A percentile compares a stretch with the other conserved stretches of the same genome.
phyloP scores from a whole-genome alignment of 2,329 filamentous ascomycete genomes.

The Rachicladosporium sp. region DNA sequence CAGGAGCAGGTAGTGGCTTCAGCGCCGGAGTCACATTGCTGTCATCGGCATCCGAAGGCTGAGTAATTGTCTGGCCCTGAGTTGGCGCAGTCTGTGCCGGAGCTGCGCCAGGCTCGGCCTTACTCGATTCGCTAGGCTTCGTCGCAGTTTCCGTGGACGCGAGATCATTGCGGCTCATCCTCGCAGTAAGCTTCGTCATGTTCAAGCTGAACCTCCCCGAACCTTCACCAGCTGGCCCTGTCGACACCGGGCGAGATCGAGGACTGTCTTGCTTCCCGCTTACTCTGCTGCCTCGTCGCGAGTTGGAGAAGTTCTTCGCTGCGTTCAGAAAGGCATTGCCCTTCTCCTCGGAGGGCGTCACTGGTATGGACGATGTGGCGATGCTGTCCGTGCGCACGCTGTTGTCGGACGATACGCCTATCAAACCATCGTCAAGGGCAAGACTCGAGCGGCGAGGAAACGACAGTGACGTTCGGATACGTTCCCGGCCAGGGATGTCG shows the following conservation, averaged over 20 bases:
- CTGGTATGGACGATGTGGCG: slow-evolving; percentile 18
- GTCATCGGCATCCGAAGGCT: slow-evolving; percentile 4
- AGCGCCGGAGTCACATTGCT: slow-evolving; percentile 1
- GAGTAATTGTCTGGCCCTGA: slow-evolving; percentile 5
- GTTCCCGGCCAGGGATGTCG: slow-evolving; percentile 11
- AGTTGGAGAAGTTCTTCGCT: slow-evolving; percentile 15
- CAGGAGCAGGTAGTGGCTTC: slow-evolving; percentile 19
- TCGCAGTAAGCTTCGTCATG: slow-evolving; percentile 28
- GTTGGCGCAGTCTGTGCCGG: slow-evolving; percentile 1
- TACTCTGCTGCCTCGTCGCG: slow-evolving; percentile 16
- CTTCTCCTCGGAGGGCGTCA: slow-evolving; percentile 33
- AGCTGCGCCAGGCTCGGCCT: not conserved
- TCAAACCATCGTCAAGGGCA: slow-evolving; percentile 27
- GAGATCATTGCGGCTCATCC: slow-evolving; percentile 18
- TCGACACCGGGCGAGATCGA: slow-evolving; percentile 31
- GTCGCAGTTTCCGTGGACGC: slow-evolving; percentile 2
- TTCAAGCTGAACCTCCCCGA: slow-evolving; percentile 26
- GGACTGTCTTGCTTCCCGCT: slow-evolving; percentile 14
- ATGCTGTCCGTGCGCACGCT: slow-evolving; percentile 15
- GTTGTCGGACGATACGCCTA: slow-evolving; percentile 17
- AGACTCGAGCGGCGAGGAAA: slow-evolving; percentile 28
- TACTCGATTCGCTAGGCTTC: not conserved
- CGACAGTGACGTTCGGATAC: slow-evolving; percentile 25
- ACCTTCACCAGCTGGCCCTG: slow-evolving; percentile 12
- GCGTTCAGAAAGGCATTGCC: slow-evolving; percentile 17